Base-by-base conservation (phyloP, 768 basidiomycete species). In the Russula vinacea region DNA sequence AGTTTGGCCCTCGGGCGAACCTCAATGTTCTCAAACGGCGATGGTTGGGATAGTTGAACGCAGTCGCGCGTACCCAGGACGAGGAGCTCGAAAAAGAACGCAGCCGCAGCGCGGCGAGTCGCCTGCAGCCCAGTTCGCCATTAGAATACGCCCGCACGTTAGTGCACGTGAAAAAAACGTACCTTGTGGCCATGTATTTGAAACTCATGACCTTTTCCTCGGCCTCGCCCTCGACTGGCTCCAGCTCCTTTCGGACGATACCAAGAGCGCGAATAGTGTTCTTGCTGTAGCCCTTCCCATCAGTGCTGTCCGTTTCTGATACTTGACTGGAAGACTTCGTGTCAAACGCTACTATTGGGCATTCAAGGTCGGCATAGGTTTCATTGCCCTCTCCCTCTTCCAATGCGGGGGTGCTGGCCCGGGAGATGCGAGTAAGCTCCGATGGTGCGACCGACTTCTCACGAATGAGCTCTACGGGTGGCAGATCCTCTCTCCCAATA, bases 31-130 rank as follows among this genome's bases (percentile, higher is more conserved):
- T 87, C 89, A 71, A 92, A 97, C 0, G 92, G 78, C 9, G 78
- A 78, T 6, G 73, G 70, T 73, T 99, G 97, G 8, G 84, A 76
- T 50, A 99, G 75, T 69, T 89, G 85, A 69, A 99, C 79, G 72
- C 90, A 94, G 74, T 98, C 95, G 39, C 92, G 87, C 5, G 96
- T 98, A 11, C 93, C 88, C 1, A 99, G 84, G 1, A 98, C 93
- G 33, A 99, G 86, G 39, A 98, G 76, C 75, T 99, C 97, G 73
- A 99, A 99, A 81, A 99, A 99, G 80, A 99, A 98, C 2, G 93
- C 87, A 1, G 96, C 86, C 1, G 96, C 94, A 14, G 94, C 97
- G 47, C 93, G 86, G 53, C 92, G 88, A 11, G 92, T 90, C 14
- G 94, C 89, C 92, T 95, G 69, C 1, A 49, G 7, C 3, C 8